Evolutionary conservation across 306 rosid species (phyloP), one percentile per base, ranked within the genome.

Genomic region (Quercus wislizeni): DNA sequence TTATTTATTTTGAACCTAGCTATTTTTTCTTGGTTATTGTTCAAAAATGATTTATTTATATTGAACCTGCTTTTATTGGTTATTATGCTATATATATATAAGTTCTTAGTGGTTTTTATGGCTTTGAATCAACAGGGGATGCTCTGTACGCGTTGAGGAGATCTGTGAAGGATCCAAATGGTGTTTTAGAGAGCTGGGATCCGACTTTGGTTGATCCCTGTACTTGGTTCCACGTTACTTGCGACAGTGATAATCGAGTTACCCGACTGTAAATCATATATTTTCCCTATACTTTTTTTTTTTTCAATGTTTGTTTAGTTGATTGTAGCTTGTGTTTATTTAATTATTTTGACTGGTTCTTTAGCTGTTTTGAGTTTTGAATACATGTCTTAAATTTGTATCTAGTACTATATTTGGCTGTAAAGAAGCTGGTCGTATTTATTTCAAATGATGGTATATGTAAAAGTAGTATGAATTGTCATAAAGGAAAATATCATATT

Each of bases 141-240:
- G 98, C 97, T 70, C 84, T 93, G 54, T 93, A 83, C 55, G 91
- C 92, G 4, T 81, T 93, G 83, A 93, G 97, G 83, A 91, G 87
- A 78, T 85, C 89, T 35, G 91, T 90, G 74, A 84, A 83, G 75
- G 97, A 94, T 83, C 94, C 98, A 35, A 88, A 85, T 27, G 79
- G 82, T 65, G 97, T 89, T 23, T 84, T 94, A 19, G 80, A 83
- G 79, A 94, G 97, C 69, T 94, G 98, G 98, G 98, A 94, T 88
- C 97, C 96, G 3, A 94, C 91, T 64, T 75, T 90, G 67, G 97
- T 94, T 23, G 96, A 94, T 88, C 97, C 98, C 5, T 94, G 98
- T 59, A 93, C 98, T 69, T 93, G 98, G 98, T 93, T 93, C 67
- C 98, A 91, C 81, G 92, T 93, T 67, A 90, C 97, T 49, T 94